Evolutionary conservation across 495 filamentous ascomycete genomes (phyloP), one percentile per base, ranked within the genome.

Genomic region (Delitschia confertaspora): DNA sequence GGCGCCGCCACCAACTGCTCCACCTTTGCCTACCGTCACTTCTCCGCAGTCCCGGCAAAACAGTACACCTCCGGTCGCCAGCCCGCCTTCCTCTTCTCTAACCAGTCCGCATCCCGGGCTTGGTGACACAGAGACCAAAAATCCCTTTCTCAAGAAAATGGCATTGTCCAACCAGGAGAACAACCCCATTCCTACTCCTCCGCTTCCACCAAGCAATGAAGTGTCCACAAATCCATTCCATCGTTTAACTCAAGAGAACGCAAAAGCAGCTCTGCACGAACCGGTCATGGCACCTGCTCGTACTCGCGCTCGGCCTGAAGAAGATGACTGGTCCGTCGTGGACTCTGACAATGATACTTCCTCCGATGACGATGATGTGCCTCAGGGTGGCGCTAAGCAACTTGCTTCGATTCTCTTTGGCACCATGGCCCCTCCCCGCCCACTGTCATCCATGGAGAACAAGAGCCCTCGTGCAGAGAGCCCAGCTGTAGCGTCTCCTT

Each of bases 151-250:
- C 60, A 83, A 79, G 66, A 78, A 76, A 38, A 71, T 83, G 51
- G 69, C 64, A 14, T 74, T 78, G 55, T 57, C 59, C 16, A 64
- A 41, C 43, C 63, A 61, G 32, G 47, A 59, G 18, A 47, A 52
- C 31, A 33, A 45, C 23, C 13, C 50, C 7, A 31, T 49, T 6
- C 34, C 45, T 27, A 50, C 60, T 6, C 58, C 60, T 36, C 56
- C 64, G 29, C 55, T 64, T 26, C 61, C 67, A 7, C 57, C 69
- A 25, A 63, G 24, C 45, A 59, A 22, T 58, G 55, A 69, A 19
- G 66, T 75, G 26, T 86, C 85, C 17, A 93, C 82, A 24, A 98
- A 98, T 56, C 91, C 91, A n/a, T 98, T 98, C 76, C 86, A 91
- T 64, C 84, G 88, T 33, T 69, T 94, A 33, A 74, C 80, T 10